These are phyloP conservation scores for Trichocomaceae sp. DNA, from an alignment of 2,329 filamentous ascomycete species.

Conservation along the genomic window DNA sequence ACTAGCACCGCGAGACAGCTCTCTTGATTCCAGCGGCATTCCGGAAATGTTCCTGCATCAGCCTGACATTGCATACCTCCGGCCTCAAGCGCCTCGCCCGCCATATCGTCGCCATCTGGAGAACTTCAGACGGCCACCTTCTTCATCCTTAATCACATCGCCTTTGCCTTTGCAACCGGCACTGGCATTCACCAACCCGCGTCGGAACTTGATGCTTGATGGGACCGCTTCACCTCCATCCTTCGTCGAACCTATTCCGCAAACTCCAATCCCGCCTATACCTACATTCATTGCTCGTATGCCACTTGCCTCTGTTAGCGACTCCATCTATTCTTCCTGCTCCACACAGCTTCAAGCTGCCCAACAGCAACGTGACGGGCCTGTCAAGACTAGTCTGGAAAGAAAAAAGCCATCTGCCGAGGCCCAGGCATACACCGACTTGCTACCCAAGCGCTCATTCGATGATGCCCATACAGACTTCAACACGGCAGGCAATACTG, in stretches of 20 bases:
- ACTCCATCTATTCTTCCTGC: conserved; percentile 19
- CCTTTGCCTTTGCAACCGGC: not conserved
- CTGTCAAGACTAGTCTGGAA: not conserved
- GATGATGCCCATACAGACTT: not conserved
- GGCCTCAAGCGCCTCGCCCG: conserved; percentile 8
- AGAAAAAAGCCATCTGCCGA: conserved; percentile 11
- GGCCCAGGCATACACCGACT: not conserved
- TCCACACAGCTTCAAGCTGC: conserved; percentile 11
- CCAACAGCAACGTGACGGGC: not conserved
- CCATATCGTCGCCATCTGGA: conserved; percentile 8
- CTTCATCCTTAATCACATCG: not conserved
- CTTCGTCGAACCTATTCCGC: conserved; percentile 1
- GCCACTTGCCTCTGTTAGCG: conserved; percentile 14
- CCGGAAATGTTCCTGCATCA: conserved; percentile 5
- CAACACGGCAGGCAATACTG: not conserved
- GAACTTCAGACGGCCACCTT: not conserved
- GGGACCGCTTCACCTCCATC: conserved; percentile 1
- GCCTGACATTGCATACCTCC: not conserved
- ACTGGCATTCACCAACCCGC: not conserved
- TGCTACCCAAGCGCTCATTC: conserved; percentile 4
- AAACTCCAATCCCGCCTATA: not conserved
- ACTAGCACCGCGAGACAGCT: conserved; percentile 6
- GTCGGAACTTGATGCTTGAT: conserved; percentile 1
- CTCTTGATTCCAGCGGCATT: conserved; percentile 6
- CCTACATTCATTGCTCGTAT: conserved; percentile 8